Percentiles rank a stretch among this genome's conserved stretches.
Evolutionary conservation across 192 early-diverging fungal species (phyloP).

Genomic region (Lobosporangium transversale): DNA sequence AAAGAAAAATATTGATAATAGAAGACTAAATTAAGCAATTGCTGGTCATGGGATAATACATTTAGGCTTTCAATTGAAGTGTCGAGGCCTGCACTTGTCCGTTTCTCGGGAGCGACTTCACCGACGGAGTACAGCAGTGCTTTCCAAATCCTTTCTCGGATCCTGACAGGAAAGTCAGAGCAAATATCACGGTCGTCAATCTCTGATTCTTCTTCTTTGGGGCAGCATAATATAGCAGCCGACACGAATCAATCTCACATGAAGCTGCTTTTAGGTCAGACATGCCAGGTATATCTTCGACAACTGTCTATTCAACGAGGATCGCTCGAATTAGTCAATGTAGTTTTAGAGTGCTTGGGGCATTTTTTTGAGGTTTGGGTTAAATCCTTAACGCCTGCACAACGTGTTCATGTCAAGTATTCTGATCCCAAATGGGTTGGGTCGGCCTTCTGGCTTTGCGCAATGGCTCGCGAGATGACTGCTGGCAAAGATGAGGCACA

Average conservation of each 20-base stretch:
- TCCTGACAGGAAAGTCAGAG: constrained; percentile 21
- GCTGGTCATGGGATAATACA: neutral
- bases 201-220: too few species aligned
- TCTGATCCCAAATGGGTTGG: constrained; percentile 43
- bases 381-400: constrained; percentile 24
- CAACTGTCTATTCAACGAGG: constrained; percentile 39
- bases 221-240: too few species aligned
- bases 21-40: neutral
- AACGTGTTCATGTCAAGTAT: constrained; percentile 25
- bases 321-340: constrained; percentile 32
- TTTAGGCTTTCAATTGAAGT: constrained; percentile 36
- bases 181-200: too few species aligned
- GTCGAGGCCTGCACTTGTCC: constrained; percentile 21
- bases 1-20: neutral
- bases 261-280: neutral
- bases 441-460: constrained; percentile 45
- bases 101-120: constrained; percentile 20
- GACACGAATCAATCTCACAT: too few species aligned
- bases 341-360: constrained; percentile 33
- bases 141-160: constrained; percentile 7
- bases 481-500: neutral
- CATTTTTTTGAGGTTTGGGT: constrained; percentile 35
- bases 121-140: constrained; percentile 16
- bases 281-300: constrained; percentile 7
- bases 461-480: constrained; percentile 32